These are phyloP conservation scores for Rosa chinensis DNA, from an alignment of 306 rosid species.

Conservation along the genomic window DNA sequence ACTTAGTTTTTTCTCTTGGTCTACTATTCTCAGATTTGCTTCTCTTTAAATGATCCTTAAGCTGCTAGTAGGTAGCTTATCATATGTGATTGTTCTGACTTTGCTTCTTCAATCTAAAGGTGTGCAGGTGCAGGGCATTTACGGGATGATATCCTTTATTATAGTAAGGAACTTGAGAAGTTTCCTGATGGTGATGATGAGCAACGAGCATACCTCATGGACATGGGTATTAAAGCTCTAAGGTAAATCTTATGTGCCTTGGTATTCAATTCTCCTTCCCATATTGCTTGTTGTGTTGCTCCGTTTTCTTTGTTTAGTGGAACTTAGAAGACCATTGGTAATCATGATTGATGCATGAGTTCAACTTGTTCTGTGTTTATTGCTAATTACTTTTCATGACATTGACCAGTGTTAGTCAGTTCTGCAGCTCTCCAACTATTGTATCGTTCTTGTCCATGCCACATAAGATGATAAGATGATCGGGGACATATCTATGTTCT, in stretches of 20 bases:
- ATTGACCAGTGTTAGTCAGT: neutral
- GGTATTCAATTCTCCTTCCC: neutral
- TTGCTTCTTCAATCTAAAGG: slow-evolving; percentile 44
- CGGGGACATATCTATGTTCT: neutral
- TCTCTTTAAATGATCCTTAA: neutral
- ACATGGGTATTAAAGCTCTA: slow-evolving; percentile 82
- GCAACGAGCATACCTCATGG: slow-evolving; percentile 60
- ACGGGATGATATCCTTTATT: slow-evolving; percentile 77
- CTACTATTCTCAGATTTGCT: neutral
- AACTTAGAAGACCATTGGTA: neutral
- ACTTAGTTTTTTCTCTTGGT: neutral
- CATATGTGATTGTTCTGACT: slow-evolving; percentile 23
- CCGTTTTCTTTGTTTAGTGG: neutral
- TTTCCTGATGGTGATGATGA: slow-evolving; percentile 62
- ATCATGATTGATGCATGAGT: slow-evolving; percentile 1
- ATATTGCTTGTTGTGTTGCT: neutral
- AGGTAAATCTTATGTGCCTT: slow-evolving; percentile 42
- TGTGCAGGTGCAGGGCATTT: slow-evolving; percentile 87
- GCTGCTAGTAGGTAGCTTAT: slow-evolving; percentile 8
- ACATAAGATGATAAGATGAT: neutral
- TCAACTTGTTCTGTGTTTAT: neutral
- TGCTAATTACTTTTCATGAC: neutral
- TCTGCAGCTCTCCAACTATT: neutral
- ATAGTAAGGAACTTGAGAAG: slow-evolving; percentile 63
- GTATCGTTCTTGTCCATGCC: neutral